Percentiles rank a stretch among this genome's conserved stretches.
phyloP scores from a whole-genome alignment of 345 rosid genomes.

The Draba incana region DNA sequence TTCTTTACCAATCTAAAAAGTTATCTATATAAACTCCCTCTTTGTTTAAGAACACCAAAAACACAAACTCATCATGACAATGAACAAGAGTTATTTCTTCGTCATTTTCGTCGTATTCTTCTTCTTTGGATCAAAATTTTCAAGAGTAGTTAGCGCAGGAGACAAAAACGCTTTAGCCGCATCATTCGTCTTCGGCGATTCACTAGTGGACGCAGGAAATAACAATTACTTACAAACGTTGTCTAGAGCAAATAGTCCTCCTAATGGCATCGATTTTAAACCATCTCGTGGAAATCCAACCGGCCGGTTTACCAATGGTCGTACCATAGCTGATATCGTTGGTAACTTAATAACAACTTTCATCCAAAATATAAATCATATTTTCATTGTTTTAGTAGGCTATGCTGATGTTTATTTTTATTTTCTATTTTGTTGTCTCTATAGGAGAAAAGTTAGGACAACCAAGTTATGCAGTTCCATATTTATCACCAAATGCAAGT shows the following conservation, averaged over 20 bases:
- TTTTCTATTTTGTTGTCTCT: background rate
- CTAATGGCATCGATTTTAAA: constrained; percentile 85
- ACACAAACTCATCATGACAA: background rate
- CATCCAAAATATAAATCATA: background rate
- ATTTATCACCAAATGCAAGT: constrained; percentile 69
- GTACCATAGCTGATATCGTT: constrained; percentile 86
- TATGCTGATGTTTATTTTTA: background rate
- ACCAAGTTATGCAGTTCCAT: constrained; percentile 71
- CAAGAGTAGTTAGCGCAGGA: constrained; percentile 23
- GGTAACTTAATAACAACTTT: constrained; percentile 42
- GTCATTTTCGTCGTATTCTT: constrained; percentile 19
- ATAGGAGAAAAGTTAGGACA: constrained; percentile 81
- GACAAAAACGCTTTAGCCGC: constrained; percentile 49
- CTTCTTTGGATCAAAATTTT: constrained; percentile 18
- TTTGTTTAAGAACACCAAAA: constrained; percentile 3
- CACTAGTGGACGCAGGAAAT: constrained; percentile 88
- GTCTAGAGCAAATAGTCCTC: constrained; percentile 77
- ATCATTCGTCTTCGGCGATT: constrained; percentile 84
- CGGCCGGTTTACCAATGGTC: constrained; percentile 84
- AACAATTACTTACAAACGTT: constrained; percentile 76
- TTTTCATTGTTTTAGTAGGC: background rate
- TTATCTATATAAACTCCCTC: constrained; percentile 31
- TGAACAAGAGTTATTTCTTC: constrained; percentile 12
- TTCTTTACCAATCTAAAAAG: constrained; percentile 28
- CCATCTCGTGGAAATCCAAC: constrained; percentile 84